Percentiles rank a stretch among this genome's conserved stretches.
Conservation (phyloP, 495 filamentous ascomycete species). For the Tuber brumale region DNA sequence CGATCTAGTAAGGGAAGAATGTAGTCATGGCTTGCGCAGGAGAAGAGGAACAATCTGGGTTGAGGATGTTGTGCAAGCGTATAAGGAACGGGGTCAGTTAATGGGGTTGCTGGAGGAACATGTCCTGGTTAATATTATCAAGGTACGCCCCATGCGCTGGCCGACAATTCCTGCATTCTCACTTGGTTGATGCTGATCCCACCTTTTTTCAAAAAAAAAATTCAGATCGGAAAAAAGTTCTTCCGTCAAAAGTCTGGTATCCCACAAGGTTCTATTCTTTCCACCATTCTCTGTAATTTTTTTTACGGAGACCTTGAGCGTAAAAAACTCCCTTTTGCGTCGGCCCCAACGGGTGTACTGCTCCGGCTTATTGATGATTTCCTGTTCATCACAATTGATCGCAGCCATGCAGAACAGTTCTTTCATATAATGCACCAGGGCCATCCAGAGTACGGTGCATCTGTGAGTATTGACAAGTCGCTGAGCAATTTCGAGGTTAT, state of each 20-base stretch:
- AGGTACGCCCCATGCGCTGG: constrained; percentile 33
- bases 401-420: constrained; percentile 59
- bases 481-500: constrained; percentile 75
- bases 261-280: constrained; percentile 85
- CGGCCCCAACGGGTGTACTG: constrained; percentile 55
- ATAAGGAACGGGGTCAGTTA: constrained; percentile 54
- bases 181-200: neutral
- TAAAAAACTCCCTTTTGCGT: constrained; percentile 60
- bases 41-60: constrained; percentile 70
- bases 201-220: neutral
- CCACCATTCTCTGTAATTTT: constrained; percentile 80
- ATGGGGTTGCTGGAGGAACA: constrained; percentile 68
- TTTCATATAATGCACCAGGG: constrained; percentile 72
- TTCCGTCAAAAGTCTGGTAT: constrained; percentile 85
- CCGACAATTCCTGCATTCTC: neutral
- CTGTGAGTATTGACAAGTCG: constrained; percentile 69
- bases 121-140: constrained; percentile 73
- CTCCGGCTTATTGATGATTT: constrained; percentile 88
- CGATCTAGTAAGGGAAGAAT: constrained; percentile 50
- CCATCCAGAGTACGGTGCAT: constrained; percentile 68
- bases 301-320: constrained; percentile 85
- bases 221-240: constrained; percentile 69
- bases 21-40: constrained; percentile 40
- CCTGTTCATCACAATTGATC: constrained; percentile 69
- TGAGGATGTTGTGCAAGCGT: constrained; percentile 51